Conservation (phyloP, 2,329 filamentous ascomycete species). For the Neocucurbitaria cava region DNA sequence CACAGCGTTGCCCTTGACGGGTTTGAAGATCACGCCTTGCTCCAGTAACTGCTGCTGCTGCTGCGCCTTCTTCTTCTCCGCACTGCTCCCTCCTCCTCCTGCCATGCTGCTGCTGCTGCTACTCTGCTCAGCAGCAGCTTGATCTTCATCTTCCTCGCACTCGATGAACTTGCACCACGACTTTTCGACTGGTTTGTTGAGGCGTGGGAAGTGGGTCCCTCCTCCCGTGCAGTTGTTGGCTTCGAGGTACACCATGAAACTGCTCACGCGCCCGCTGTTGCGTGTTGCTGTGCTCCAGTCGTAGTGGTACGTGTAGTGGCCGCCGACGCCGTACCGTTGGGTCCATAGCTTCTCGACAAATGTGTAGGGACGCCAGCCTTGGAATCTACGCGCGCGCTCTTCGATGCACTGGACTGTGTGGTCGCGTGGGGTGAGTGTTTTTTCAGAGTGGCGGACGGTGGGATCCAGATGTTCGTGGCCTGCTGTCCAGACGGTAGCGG, state of each 20-base stretch:
- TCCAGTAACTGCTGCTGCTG: no score
- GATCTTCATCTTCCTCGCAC: slow-evolving; percentile 45
- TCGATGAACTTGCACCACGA: slow-evolving; percentile 66
- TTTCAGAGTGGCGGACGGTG: slow-evolving; percentile 61
- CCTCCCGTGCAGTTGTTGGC: slow-evolving; percentile 61
- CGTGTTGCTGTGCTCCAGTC: slow-evolving; percentile 56
- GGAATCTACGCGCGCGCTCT: slow-evolving; percentile 63
- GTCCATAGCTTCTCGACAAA: slow-evolving; percentile 68
- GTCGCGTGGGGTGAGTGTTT: slow-evolving; percentile 48
- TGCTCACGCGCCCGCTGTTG: slow-evolving; percentile 56
- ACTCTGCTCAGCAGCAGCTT: slow-evolving; percentile 10
- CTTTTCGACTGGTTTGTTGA: slow-evolving; percentile 52
- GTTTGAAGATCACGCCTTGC: slow-evolving; percentile 64
- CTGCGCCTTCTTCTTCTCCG: slow-evolving; percentile 18
- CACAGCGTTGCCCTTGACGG: slow-evolving; percentile 64
- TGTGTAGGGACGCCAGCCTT: slow-evolving; percentile 65
- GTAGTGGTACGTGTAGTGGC: slow-evolving; percentile 67
- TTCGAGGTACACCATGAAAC: slow-evolving; percentile 68
- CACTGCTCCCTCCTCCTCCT: no score
- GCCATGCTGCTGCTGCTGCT: no score
- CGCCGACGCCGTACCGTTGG: slow-evolving; percentile 64
- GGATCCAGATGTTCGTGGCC: slow-evolving; percentile 56
- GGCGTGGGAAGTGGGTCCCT: slow-evolving; percentile 66
- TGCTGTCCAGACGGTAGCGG: slow-evolving; percentile 62
- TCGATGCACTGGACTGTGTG: slow-evolving; percentile 66